Evolutionary conservation across 768 basidiomycete species (phyloP).

Genomic region (Tephrocybe sp.): DNA sequence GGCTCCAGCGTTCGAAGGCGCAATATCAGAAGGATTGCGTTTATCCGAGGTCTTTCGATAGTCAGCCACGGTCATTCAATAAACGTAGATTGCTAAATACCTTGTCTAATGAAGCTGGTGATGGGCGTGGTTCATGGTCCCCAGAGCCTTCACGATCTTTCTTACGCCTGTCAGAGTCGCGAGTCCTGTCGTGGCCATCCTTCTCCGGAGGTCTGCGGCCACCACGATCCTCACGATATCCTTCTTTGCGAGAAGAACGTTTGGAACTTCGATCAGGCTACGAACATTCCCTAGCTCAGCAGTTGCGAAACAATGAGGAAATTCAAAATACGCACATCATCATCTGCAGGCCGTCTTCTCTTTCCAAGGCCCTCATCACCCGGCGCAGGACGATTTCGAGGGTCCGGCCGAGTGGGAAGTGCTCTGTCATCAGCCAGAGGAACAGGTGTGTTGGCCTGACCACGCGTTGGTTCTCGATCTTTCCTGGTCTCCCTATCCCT

Average conservation of each 20-base stretch:
- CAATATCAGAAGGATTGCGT: slow-evolving; percentile 44
- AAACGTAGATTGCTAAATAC: slow-evolving; percentile 30
- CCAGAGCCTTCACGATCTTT: slow-evolving; percentile 61
- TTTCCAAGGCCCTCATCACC: slow-evolving; percentile 69
- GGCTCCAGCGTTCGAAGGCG: slow-evolving; percentile 29
- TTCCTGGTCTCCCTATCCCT: slow-evolving; percentile 57
- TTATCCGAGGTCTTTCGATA: slow-evolving; percentile 50
- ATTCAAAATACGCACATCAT: slow-evolving; percentile 55
- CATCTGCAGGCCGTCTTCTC: slow-evolving; percentile 64
- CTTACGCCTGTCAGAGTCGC: slow-evolving; percentile 67
- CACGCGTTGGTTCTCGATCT: slow-evolving; percentile 49
- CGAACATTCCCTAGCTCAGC: slow-evolving; percentile 13
- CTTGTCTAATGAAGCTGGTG: slow-evolving; percentile 49
- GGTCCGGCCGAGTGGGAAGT: slow-evolving; percentile 58
- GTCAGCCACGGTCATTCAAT: slow-evolving; percentile 9
- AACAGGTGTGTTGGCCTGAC: slow-evolving; percentile 30
- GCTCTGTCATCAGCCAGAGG: slow-evolving; percentile 49
- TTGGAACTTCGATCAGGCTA: slow-evolving; percentile 77
- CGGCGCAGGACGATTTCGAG: slow-evolving; percentile 49
- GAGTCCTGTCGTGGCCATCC: slow-evolving; percentile 61
- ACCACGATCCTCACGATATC: slow-evolving; percentile 71
- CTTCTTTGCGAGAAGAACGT: slow-evolving; percentile 75
- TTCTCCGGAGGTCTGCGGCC: slow-evolving; percentile 68
- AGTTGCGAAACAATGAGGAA: slow-evolving; percentile 1
- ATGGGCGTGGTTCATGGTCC: slow-evolving; percentile 40